These are phyloP conservation scores for Penicillium taxi DNA, from an alignment of 495 filamentous ascomycete genomes.

Conservation along the genomic window DNA sequence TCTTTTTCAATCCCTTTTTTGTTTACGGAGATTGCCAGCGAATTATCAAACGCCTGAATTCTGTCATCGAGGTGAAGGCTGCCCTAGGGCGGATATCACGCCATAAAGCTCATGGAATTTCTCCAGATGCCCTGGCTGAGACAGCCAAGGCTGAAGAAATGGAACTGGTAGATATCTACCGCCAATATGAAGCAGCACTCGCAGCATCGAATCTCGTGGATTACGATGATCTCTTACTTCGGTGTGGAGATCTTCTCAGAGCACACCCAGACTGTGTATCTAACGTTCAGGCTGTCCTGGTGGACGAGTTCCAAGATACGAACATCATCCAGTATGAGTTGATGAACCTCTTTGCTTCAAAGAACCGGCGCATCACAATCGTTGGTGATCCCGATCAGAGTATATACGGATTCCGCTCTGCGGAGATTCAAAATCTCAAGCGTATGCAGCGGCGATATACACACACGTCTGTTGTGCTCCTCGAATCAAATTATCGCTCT, in stretches of 20 bases:
- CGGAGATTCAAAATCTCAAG: conserved; percentile 84
- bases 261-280: conserved; percentile 76
- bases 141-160: conserved; percentile 49
- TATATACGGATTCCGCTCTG: conserved; percentile 97
- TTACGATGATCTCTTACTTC: conserved; percentile 87
- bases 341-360: conserved; percentile 79
- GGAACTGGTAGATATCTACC: conserved; percentile 67
- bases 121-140: conserved; percentile 34
- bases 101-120: conserved; percentile 67
- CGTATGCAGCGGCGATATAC: conserved; percentile 69
- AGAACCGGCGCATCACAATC: conserved; percentile 70
- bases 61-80: conserved; percentile 58
- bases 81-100: conserved; percentile 75
- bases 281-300: conserved; percentile 84
- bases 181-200: conserved; percentile 70
- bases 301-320: conserved; percentile 98
- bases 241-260: conserved; percentile 73
- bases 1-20: not conserved
- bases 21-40: conserved; percentile 36
- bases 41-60: conserved; percentile 67
- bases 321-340: conserved; percentile 92
- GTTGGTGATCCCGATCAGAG: conserved; percentile 96
- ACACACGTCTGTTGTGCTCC: conserved; percentile 68
- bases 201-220: conserved; percentile 77
- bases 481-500: conserved; percentile 96